These are phyloP conservation scores for Inga laurina DNA, from an alignment of 306 rosid genomes.

Conservation along the genomic window DNA sequence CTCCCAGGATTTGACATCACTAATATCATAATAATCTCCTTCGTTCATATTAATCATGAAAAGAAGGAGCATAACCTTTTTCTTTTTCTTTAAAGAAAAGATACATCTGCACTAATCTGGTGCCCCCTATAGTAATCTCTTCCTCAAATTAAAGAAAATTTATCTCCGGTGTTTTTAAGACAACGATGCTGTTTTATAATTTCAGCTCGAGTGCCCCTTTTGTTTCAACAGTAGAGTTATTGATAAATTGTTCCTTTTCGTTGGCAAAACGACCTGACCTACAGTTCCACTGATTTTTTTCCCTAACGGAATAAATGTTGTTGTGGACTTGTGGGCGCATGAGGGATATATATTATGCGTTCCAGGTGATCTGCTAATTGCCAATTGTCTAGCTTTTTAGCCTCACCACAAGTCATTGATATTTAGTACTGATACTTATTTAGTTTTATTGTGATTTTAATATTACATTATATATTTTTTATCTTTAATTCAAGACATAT, in stretches of 20 bases:
- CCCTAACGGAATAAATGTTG: too few relatives aligned
- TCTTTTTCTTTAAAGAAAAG: neutral
- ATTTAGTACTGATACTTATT: too few relatives aligned
- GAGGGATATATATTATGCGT: too few relatives aligned
- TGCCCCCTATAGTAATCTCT: neutral
- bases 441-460: too few relatives aligned
- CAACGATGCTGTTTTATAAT: neutral
- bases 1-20: conserved; percentile 13
- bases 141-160: too few relatives aligned
- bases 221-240: neutral
- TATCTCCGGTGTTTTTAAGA: neutral
- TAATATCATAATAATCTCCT: neutral
- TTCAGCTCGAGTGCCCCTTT: neutral
- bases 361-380: too few relatives aligned
- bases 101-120: neutral
- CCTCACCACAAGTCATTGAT: too few relatives aligned
- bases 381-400: too few relatives aligned
- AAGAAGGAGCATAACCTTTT: neutral
- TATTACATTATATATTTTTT: too few relatives aligned
- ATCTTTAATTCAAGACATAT: too few relatives aligned
- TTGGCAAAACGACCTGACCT: neutral
- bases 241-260: neutral
- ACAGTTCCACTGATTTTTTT: neutral
- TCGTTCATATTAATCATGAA: neutral
- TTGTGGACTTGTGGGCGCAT: too few relatives aligned